Percentiles rank a stretch among this genome's conserved stretches.
Evolutionary conservation across 805 yeast genomes (phyloP).

Genomic region (Clavispora carvajalis): DNA sequence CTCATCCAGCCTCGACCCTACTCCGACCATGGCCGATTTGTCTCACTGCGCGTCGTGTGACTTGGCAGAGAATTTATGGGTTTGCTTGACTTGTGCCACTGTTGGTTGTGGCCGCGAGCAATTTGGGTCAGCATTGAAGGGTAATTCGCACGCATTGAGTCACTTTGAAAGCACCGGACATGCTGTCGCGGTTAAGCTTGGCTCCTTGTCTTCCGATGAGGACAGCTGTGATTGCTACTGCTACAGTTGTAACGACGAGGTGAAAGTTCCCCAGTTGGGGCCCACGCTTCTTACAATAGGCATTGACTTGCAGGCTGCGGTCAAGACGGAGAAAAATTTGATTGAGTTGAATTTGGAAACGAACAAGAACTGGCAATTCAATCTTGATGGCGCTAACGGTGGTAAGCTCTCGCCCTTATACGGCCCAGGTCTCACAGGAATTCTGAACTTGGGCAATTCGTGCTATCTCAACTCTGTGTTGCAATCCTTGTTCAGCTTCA

Average conservation of each 20-base stretch:
- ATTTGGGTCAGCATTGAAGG: slow-evolving; percentile 83
- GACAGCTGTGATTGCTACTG: slow-evolving; percentile 76
- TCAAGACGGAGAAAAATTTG: slow-evolving; percentile 81
- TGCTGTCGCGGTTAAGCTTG: slow-evolving; percentile 83
- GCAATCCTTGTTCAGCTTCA: slow-evolving; percentile 59
- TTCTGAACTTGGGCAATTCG: slow-evolving; percentile 87
- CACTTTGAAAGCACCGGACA: slow-evolving; percentile 64
- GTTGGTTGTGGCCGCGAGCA: slow-evolving; percentile 94
- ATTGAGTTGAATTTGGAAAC: slow-evolving; percentile 91
- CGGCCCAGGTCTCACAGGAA: slow-evolving; percentile 78
- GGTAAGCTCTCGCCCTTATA: slow-evolving; percentile 55
- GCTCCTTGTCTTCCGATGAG: slow-evolving; percentile 68
- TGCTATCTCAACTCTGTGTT: slow-evolving; percentile 83
- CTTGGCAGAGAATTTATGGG: slow-evolving; percentile 78
- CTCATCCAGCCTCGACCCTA: slow-evolving; percentile 36
- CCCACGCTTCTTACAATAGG: slow-evolving; percentile 53
- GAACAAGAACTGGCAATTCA: slow-evolving; percentile 89
- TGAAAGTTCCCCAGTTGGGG: slow-evolving; percentile 58
- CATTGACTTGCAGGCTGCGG: slow-evolving; percentile 50
- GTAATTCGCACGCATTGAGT: slow-evolving; percentile 81
- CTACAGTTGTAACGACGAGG: slow-evolving; percentile 85
- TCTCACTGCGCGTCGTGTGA: slow-evolving; percentile 55
- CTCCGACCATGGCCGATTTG: slow-evolving; percentile 20
- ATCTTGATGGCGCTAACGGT: slow-evolving; percentile 69
- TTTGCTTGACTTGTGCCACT: slow-evolving; percentile 87